Percentiles rank a stretch among this genome's conserved stretches.
phyloP scores from a whole-genome alignment of 768 basidiomycete species.

The Phylloporus sp. region DNA sequence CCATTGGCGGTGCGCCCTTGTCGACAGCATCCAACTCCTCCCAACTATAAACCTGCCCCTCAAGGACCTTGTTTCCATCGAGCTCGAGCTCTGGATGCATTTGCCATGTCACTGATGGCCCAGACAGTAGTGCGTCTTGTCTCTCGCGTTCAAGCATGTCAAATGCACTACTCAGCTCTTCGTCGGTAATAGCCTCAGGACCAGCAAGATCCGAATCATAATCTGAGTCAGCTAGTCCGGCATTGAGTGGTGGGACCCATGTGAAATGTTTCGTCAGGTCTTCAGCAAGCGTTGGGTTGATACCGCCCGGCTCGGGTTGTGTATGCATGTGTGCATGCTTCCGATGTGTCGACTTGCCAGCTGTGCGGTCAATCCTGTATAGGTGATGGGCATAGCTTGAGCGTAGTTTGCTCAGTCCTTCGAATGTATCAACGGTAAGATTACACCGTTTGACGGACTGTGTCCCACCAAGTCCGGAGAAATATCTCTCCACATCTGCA shows the following conservation, averaged over 20 bases:
- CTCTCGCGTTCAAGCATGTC: background rate
- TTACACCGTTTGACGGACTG: background rate
- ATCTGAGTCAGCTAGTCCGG: background rate
- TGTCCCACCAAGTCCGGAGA: background rate
- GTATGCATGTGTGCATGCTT: conserved; percentile 1
- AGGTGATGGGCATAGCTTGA: background rate
- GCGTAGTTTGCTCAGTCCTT: background rate
- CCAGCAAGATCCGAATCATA: background rate
- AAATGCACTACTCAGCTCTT: background rate
- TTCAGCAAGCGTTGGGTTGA: background rate
- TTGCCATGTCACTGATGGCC: too few species aligned
- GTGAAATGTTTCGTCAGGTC: background rate
- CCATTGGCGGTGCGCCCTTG: background rate
- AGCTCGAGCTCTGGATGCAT: background rate
- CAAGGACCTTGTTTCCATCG: background rate
- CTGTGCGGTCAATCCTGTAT: background rate
- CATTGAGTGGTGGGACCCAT: background rate
- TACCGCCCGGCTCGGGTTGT: background rate
- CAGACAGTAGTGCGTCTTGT: too few species aligned
- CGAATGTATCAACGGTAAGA: background rate
- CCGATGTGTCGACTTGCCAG: background rate
- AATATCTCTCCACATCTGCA: background rate
- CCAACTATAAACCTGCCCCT: background rate
- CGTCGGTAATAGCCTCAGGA: background rate
- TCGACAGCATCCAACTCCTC: background rate